Evolutionary conservation across 192 early-diverging fungal species (phyloP), one percentile per base, ranked within the genome.

Genomic region (Phycomyces nitens): DNA sequence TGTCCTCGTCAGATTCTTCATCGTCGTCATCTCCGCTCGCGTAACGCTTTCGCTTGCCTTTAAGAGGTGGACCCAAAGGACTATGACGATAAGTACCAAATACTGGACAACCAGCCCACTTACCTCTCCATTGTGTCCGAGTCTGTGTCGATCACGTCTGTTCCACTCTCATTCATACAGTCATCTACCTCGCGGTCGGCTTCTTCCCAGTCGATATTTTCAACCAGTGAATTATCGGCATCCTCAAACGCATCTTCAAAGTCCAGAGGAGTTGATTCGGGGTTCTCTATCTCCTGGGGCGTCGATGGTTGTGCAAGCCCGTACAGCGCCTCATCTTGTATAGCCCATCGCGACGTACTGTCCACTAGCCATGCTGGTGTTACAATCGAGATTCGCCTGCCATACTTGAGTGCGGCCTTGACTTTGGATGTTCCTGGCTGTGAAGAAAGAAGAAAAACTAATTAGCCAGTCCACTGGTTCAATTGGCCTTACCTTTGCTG

Each of bases 251-350:
- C 58, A 23, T 42, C 70, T 0, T 83, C 63, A 18, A 54, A 43
- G 29, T 67, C 69, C 22, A 56, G 40, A 10, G 40, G 22, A 16
- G 64, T 70, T 0, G 67, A 68, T 44, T 74, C 72, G 11, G 72
- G 73, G 16, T 75, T 60, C 5, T 53, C 77, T 54, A 85, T 75
- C 12, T 79, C 80, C 10, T 71, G 64, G 11, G 40, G 23, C 9
- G 24, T 70, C 52, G 34, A 60, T 67, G 47, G 55, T 8, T 29
- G 38, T 24, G 27, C 56, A 29, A 82, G 39, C 51, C 83, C 44
- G 60, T 94, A 95, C 0, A 63, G 34, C 0, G 70, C 62, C 71
- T 96, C 94, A 18, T 89, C 84, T 29, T 89, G 72, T 20, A 86
- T 69, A 49, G 79, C 66, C 91, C 92, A 96, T 16, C 82, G 79